These are phyloP conservation scores for Sarocladiaceae sp. DNA, from an alignment of 2,329 filamentous ascomycete genomes.

Conservation along the genomic window DNA sequence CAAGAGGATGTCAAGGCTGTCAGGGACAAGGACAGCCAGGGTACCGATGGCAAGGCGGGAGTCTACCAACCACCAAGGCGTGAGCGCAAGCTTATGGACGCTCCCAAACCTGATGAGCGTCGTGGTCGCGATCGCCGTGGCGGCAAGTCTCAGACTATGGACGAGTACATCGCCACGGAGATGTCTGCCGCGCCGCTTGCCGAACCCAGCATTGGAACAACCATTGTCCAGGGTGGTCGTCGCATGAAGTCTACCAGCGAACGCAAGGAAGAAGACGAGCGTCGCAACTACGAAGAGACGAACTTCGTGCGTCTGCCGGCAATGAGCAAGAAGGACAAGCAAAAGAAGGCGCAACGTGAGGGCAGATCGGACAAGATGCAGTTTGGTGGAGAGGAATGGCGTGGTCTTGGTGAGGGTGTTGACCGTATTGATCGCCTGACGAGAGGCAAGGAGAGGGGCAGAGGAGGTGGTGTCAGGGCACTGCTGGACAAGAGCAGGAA, in stretches of 20 bases:
- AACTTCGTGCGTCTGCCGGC: conserved; percentile 87
- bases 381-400: conserved; percentile 91
- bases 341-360: conserved; percentile 55
- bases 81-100: conserved; percentile 79
- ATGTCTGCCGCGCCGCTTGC: conserved; percentile 77
- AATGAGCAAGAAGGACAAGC: conserved; percentile 80
- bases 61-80: conserved; percentile 89
- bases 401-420: conserved; percentile 75
- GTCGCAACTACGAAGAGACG: conserved; percentile 81
- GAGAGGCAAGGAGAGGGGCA: conserved; percentile 55
- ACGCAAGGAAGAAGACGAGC: conserved; percentile 72
- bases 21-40: conserved; percentile 10
- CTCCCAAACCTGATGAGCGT: conserved; percentile 59
- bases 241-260: conserved; percentile 74
- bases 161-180: conserved; percentile 87
- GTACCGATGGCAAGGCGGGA: conserved; percentile 48
- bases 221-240: conserved; percentile 74
- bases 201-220: conserved; percentile 88
- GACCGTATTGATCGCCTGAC: conserved; percentile 85
- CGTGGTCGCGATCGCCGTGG: conserved; percentile 48
- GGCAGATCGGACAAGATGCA: conserved; percentile 55
- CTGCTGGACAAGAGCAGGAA: conserved; percentile 84
- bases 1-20: conserved; percentile 13
- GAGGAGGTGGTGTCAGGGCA: conserved; percentile 51
- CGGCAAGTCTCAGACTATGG: conserved; percentile 76